These are phyloP conservation scores for Nothopassalora personata DNA, from an alignment of 2,329 filamentous ascomycete genomes.

Conservation along the genomic window DNA sequence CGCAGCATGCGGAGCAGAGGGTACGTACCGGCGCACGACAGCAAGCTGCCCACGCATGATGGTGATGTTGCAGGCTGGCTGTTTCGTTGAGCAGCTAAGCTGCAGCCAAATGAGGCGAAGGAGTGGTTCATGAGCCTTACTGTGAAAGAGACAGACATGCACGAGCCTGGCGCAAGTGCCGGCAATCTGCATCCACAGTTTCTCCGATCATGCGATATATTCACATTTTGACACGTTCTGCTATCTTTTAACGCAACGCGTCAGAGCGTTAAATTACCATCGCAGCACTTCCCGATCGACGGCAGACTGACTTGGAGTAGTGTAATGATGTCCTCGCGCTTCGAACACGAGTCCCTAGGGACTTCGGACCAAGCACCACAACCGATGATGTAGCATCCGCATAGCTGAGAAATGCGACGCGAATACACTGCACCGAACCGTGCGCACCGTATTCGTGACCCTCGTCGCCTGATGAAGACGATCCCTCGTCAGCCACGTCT, in stretches of 20 bases:
- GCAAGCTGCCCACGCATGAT: background rate
- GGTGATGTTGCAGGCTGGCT: background rate
- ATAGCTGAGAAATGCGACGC: background rate
- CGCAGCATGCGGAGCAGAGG: background rate
- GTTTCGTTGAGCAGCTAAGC: background rate
- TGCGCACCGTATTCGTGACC: background rate
- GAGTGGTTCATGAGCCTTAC: background rate
- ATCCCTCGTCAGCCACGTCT: background rate
- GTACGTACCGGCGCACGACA: background rate
- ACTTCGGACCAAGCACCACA: background rate
- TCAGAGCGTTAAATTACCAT: background rate
- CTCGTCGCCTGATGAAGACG: background rate
- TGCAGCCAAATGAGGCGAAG: background rate
- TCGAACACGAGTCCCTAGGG: background rate
- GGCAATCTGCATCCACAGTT: background rate
- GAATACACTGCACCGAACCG: background rate
- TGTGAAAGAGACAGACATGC: background rate
- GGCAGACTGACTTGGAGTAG: constrained; percentile 2
- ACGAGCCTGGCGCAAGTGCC: background rate
- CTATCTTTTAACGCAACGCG: background rate
- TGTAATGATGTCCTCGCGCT: background rate
- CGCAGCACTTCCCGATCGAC: background rate
- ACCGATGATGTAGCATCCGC: background rate
- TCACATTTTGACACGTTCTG: constrained; percentile 1
- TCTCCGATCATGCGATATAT: constrained; percentile 1